These are phyloP conservation scores for Penicillium alfredii DNA, from an alignment of 495 filamentous ascomycete genomes.

Conservation along the genomic window DNA sequence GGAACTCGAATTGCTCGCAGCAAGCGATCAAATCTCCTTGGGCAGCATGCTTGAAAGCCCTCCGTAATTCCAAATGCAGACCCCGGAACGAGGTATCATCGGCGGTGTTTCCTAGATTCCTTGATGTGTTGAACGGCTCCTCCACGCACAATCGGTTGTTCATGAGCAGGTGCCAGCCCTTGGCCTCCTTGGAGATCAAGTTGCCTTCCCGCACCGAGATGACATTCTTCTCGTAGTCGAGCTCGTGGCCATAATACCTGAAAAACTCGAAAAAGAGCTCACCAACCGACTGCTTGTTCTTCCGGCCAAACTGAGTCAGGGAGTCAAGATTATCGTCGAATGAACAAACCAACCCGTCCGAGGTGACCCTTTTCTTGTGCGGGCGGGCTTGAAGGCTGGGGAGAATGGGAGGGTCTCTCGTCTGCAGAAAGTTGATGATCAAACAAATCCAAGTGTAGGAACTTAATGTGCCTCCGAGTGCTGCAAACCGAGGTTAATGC, in stretches of 20 bases:
- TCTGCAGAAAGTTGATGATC: constrained; percentile 94
- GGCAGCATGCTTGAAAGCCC: constrained; percentile 75
- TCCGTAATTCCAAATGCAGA: constrained; percentile 80
- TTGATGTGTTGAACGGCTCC: constrained; percentile 87
- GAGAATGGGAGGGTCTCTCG: constrained; percentile 77
- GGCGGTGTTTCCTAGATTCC: constrained; percentile 96
- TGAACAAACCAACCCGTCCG: constrained; percentile 58
- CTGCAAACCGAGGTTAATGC: constrained; percentile 41
- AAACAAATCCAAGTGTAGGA: constrained; percentile 99
- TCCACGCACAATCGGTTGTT: constrained; percentile 90
- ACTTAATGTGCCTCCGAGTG: constrained; percentile 87
- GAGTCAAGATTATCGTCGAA: constrained; percentile 82
- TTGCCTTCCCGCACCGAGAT: constrained; percentile 83
- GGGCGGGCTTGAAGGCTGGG: constrained; percentile 78
- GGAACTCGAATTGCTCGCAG: constrained; percentile 80
- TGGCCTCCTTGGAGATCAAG: constrained; percentile 76
- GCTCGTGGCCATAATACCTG: constrained; percentile 85
- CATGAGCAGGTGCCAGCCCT: constrained; percentile 70
- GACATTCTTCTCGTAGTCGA: constrained; percentile 79
- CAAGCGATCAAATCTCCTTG: constrained; percentile 70
- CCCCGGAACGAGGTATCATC: constrained; percentile 90
- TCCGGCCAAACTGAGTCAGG: constrained; percentile 64
- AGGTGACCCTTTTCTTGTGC: constrained; percentile 51
- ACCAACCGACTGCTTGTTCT: constrained; percentile 78
- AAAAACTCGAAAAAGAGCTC: constrained; percentile 90